Evolutionary conservation across 2,329 filamentous ascomycete genomes (phyloP), one percentile per base, ranked within the genome.

Genomic region (Leptographium flavum): DNA sequence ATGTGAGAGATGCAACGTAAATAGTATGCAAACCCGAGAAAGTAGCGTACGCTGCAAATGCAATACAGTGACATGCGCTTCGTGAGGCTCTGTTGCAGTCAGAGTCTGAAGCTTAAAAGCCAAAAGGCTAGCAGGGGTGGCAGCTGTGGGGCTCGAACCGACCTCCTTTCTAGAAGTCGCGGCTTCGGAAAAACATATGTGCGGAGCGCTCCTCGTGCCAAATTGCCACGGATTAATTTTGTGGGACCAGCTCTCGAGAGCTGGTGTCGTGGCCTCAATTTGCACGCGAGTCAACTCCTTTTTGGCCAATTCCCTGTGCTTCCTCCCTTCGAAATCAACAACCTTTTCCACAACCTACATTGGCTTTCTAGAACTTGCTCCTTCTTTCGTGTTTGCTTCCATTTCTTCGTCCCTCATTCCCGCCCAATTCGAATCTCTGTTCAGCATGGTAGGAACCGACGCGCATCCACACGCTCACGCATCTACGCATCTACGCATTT

Each of bases 181-280:
- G 22, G 36, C n/a, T 0, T 14, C 40, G 40, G 40, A 42, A 22
- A 25, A 42, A 31, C 17, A n/a, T 23, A 38, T 19, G 23, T 38
- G 42, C 42, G n/a, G n/a, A n/a, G n/a, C n/a, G n/a, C n/a, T n/a
- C n/a, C n/a, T n/a, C n/a, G 27, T 3, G 2, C 10, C 17, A 44
- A 27, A 25, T 17, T 13, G 32, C 14, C 15, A 39, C 11, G 10
- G 17, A 15, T 39, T 25, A 9, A 25, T 25, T 39, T 21, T 22
- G 17, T 43, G 41, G 41, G 32, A 5, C 41, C 19, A 10, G 22
- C 11, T 23, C 8, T 22, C 35, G 15, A 15, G 15, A 25, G 25
- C 32, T 30, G 35, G 39, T 44, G 45, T 49, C 47, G 47, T 49
- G 47, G 47, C 47, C 47, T 49, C 47, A 49, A 49, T 49, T 49